Percentiles rank a stretch among this genome's conserved stretches.
Conservation (phyloP, 345 rosid species). For the Gossypium mustelinum region DNA sequence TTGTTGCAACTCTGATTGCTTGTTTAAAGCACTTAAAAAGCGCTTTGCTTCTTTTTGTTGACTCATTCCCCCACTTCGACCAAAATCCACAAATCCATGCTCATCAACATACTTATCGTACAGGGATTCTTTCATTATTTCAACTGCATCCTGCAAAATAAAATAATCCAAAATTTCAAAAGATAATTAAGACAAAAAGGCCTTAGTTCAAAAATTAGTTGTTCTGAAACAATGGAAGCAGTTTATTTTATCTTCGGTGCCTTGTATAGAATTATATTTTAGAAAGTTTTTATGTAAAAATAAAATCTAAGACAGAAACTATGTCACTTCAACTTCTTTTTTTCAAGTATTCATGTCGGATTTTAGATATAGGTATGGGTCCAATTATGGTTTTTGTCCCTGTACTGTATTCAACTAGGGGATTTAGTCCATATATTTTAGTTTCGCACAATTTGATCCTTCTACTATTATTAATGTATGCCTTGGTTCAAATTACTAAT, state of each 20-base stretch:
- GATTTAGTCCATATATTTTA: too few species aligned
- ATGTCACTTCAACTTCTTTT: too few species aligned
- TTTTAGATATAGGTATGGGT: too few species aligned
- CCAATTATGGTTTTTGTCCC: too few species aligned
- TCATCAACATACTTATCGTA: conserved; percentile 88
- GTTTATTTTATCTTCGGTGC: neutral
- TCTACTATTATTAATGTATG: too few species aligned
- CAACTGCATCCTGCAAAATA: conserved; percentile 77
- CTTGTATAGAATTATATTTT: neutral
- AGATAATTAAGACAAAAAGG: neutral
- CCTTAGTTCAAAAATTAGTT: neutral
- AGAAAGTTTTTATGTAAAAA: neutral
- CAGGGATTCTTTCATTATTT: conserved; percentile 95
- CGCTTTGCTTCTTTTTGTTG: conserved; percentile 95
- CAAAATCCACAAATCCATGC: conserved; percentile 86
- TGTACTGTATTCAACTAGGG: too few species aligned
- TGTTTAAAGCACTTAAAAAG: conserved; percentile 80
- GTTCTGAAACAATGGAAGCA: neutral
- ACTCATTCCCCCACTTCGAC: conserved; percentile 96
- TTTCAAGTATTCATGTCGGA: too few species aligned
- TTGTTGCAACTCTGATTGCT: conserved; percentile 80
- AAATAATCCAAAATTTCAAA: conserved; percentile 6
- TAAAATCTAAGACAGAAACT: too few species aligned
- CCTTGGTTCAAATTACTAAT: too few species aligned
- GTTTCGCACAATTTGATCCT: too few species aligned